Percentiles rank a stretch among this genome's conserved stretches.
phyloP scores from a whole-genome alignment of 345 rosid species.

The Camelina neglecta region DNA sequence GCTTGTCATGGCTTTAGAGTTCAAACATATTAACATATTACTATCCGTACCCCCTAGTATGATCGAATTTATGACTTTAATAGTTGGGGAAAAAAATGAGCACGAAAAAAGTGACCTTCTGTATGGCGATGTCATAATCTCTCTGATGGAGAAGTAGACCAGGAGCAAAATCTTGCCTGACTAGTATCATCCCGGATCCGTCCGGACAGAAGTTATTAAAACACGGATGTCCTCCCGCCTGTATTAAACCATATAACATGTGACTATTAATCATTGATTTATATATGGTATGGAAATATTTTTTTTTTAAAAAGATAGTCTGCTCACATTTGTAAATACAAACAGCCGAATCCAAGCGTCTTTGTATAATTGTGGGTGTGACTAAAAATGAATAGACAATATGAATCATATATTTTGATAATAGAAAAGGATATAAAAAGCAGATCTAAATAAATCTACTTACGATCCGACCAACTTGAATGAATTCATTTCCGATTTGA shows the following conservation, averaged over 20 bases:
- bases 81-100: background rate
- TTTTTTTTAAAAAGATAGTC: background rate
- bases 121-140: background rate
- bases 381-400: conserved; percentile 5
- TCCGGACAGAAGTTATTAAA: background rate
- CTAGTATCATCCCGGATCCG: background rate
- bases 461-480: conserved; percentile 13
- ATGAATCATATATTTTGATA: background rate
- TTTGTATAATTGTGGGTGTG: background rate
- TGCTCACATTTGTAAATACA: background rate
- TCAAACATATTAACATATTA: no score
- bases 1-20: no score
- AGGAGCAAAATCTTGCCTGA: background rate
- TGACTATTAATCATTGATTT: background rate
- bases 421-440: background rate
- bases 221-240: conserved; percentile 8
- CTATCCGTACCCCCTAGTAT: no score
- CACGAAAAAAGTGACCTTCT: background rate
- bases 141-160: background rate
- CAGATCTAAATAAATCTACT: background rate
- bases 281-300: background rate
- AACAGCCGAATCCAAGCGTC: background rate
- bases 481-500: conserved; percentile 14
- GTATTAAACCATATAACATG: background rate
- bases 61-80: background rate